Evolutionary conservation across 345 rosid genomes (phyloP).

Genomic region (Rhodamnia argentea): DNA sequence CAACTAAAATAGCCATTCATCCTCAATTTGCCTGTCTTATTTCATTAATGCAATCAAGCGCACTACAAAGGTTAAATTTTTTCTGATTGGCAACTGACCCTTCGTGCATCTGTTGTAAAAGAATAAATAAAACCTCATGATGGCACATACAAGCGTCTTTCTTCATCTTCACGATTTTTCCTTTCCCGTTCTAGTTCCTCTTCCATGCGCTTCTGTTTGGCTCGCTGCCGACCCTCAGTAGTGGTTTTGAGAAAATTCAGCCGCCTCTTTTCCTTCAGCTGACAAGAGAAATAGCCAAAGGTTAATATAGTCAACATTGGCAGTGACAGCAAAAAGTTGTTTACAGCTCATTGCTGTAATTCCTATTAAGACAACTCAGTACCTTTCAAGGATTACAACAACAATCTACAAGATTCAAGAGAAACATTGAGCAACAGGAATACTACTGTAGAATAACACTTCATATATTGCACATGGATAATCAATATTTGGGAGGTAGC

Average conservation of each 20-base stretch:
- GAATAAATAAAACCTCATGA: neutral
- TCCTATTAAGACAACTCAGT: neutral
- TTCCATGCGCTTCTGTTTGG: constrained; percentile 81
- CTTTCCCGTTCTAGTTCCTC: constrained; percentile 74
- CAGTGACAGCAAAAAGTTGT: neutral
- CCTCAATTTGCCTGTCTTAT: neutral
- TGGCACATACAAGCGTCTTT: constrained; percentile 63
- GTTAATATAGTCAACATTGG: neutral
- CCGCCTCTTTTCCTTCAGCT: constrained; percentile 82
- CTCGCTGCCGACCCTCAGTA: constrained; percentile 79
- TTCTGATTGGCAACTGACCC: neutral
- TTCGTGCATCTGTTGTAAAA: neutral
- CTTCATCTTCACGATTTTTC: constrained; percentile 74
- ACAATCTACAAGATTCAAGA: neutral
- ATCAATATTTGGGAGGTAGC: neutral
- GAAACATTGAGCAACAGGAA: neutral
- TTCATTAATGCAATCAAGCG: neutral
- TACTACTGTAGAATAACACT: neutral
- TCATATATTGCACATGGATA: neutral
- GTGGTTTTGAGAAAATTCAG: constrained; percentile 85
- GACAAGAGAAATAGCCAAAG: constrained; percentile 7
- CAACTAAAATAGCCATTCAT: neutral
- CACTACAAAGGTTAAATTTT: neutral
- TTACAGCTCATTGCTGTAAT: neutral
- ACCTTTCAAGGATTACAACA: neutral